Base-by-base conservation (phyloP, 176 grass and related monocot genomes). In the Paspalum vaginatum region DNA sequence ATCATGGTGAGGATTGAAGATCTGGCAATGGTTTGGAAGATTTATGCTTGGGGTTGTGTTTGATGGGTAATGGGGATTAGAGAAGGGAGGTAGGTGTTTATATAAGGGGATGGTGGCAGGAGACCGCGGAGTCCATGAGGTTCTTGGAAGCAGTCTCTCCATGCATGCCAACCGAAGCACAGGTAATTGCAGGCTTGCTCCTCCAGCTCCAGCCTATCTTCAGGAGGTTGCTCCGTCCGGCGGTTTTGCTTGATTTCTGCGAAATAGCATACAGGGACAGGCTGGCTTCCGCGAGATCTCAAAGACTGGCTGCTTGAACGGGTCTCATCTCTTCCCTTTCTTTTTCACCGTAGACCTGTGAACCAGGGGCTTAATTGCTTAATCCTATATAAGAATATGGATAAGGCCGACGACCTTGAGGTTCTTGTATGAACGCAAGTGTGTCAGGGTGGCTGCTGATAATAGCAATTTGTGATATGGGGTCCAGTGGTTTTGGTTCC, bases 121-220 rank as follows among this genome's bases (percentile, higher is more conserved):
- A 46, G 70, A 60, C 7, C 37, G 69, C 59, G 51, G 73, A 70
- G 80, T 25, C 74, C 68, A 41, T 83, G 68, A 86, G 79, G n/a
- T 90, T 87, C 84, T 76, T 7, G 75, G 88, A 90, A 90, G 84
- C 69, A 70, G 80, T 77, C 87, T 51, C 40, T 27, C 79, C 54
- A 65, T 84, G 63, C 40, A 56, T 84, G 84, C 61, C 88, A 84
- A 13, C 88, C 80, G 50, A 84, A 56, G 75, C 50, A 80, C 69
- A 83, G 80, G 78, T 22, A 90, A 90, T 83, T 87, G 54, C 88
- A 48, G 65, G 64, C 61, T 52, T 38, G 8, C 25, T 40, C 7
- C 27, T 37, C 54, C 22, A 26, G 47, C 27, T 37, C 54, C 22
- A 26, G 47, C 15, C 71, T 78, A 74, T 77, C 9, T 74, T 54